Base-by-base conservation (phyloP, 2,329 filamentous ascomycete species). In the Penicillium corylophilum region DNA sequence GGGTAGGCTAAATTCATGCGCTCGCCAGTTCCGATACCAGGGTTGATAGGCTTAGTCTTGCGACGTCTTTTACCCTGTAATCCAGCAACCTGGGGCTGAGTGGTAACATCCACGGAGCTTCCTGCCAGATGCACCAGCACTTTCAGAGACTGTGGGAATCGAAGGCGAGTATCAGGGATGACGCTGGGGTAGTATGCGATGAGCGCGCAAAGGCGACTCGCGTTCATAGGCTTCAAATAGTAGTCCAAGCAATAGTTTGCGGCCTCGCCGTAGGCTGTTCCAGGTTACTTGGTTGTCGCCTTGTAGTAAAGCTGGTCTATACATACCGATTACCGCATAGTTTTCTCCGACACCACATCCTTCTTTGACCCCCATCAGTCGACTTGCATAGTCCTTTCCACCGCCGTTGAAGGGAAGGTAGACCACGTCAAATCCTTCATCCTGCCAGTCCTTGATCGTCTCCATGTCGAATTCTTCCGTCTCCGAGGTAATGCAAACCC, bases 101-200 rank as follows among this genome's bases (percentile, higher is more conserved):
- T 72, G 10, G 71, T 69, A 0, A 83, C 77, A 29, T 78, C 75
- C n/a, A 83, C 70, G 0, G 71, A 74, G 0, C 57, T 56, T 2
- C 77, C 76, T 2, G 82, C 80, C 0, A 87, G 77, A 65, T 87
- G 84, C 0, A 85, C 79, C 6, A 83, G 67, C 1, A 86, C 76
- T 20, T 73, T 72, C 3, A 79, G 55, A 15, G 60, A 66, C 31
- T 62, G 63, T 15, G 74, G 66, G 55, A 72, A 72, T 24, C 58
- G 56, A 13, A 62, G 63, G 40, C 69, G 64, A 0, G 77, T 75
- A 35, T 77, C 74, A 0, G 84, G 83, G 47, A 86, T 81, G 13
- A 74, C 70, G 36, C 78, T 75, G 0, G 84, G 84, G 58, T 87
- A 87, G 72, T 86, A 87, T 16, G 82, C 83, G 22, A 86, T 73